Evolutionary conservation across 768 basidiomycete genomes (phyloP).

Genomic region (Agrocybe praecox): DNA sequence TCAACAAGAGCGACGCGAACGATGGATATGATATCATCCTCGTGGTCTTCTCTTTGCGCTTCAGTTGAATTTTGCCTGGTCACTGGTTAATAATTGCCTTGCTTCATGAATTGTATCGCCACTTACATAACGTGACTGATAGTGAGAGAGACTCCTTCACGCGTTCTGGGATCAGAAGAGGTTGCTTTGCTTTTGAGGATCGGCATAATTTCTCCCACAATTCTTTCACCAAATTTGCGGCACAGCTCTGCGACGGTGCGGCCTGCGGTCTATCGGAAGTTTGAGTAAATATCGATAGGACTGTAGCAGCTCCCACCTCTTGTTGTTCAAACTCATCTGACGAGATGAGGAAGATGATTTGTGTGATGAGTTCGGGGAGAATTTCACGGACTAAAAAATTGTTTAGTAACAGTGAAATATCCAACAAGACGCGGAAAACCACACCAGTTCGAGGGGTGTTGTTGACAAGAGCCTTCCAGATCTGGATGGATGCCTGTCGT

Average conservation of each 20-base stretch:
- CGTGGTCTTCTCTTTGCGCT: constrained; percentile 82
- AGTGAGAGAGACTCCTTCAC: constrained; percentile 87
- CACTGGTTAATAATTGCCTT: background rate
- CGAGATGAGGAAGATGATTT: constrained; percentile 78
- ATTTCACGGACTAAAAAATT: constrained; percentile 76
- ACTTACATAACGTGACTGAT: constrained; percentile 86
- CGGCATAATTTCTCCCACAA: constrained; percentile 80
- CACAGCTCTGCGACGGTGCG: constrained; percentile 88
- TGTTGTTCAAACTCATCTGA: constrained; percentile 83
- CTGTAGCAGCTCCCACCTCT: constrained; percentile 58
- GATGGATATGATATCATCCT: constrained; percentile 85
- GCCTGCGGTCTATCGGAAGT: constrained; percentile 72
- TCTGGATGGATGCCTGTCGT: constrained; percentile 88
- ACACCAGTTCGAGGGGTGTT: constrained; percentile 91
- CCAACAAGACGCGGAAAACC: background rate
- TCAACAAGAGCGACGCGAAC: constrained; percentile 88
- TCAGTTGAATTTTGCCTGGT: constrained; percentile 82
- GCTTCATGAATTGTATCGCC: background rate
- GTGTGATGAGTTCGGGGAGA: constrained; percentile 78
- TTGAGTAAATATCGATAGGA: constrained; percentile 1
- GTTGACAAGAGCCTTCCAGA: constrained; percentile 97
- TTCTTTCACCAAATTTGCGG: constrained; percentile 93
- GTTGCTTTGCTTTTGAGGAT: constrained; percentile 70
- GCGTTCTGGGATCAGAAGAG: constrained; percentile 63
- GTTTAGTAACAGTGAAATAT: constrained; percentile 3